A percentile compares a stretch with the other conserved stretches of the same genome.
Conservation (phyloP, 768 basidiomycete species). For the Boletus vinaceobasis region DNA sequence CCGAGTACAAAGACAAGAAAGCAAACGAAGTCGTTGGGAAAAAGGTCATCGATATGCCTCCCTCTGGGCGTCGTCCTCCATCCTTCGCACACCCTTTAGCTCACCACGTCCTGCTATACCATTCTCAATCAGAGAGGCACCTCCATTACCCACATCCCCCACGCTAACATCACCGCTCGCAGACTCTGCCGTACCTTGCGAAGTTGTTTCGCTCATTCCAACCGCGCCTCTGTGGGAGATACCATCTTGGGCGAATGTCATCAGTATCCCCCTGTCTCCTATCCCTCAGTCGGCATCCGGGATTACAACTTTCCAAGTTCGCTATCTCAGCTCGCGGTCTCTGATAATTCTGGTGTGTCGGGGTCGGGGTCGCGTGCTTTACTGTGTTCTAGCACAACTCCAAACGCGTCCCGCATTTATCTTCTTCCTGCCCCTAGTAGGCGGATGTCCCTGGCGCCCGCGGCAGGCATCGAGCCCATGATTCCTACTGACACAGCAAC, state of each 20-base stretch:
- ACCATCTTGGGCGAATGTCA: conserved; percentile 17
- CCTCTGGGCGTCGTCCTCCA: conserved; percentile 28
- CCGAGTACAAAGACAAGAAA: conserved; percentile 18
- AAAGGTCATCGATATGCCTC: conserved; percentile 32
- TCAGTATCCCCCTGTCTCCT: conserved; percentile 19
- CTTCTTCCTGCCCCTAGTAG: conserved; percentile 24
- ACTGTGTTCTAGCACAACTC: not conserved
- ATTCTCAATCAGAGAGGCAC: conserved; percentile 20
- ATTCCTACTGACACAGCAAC: conserved; percentile 1
- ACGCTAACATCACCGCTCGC: conserved; percentile 5
- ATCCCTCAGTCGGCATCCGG: conserved; percentile 31
- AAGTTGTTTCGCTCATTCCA: conserved; percentile 1
- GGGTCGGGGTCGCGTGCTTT: conserved; percentile 19
- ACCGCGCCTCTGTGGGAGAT: conserved; percentile 18
- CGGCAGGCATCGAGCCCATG: conserved; percentile 19
- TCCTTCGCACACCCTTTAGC: conserved; percentile 29
- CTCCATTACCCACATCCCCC: conserved; percentile 28
- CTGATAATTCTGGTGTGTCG: conserved; percentile 1
- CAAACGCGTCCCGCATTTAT: conserved; percentile 21
- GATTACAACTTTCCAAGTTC: conserved; percentile 21
- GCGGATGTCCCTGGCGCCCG: conserved; percentile 28
- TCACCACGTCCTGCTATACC: conserved; percentile 24
- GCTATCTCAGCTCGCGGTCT: conserved; percentile 24
- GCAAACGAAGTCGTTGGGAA: conserved; percentile 20
- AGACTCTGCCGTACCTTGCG: not conserved